phyloP scores from a whole-genome alignment of 495 filamentous ascomycete species.

The Penicillium argentinense region DNA sequence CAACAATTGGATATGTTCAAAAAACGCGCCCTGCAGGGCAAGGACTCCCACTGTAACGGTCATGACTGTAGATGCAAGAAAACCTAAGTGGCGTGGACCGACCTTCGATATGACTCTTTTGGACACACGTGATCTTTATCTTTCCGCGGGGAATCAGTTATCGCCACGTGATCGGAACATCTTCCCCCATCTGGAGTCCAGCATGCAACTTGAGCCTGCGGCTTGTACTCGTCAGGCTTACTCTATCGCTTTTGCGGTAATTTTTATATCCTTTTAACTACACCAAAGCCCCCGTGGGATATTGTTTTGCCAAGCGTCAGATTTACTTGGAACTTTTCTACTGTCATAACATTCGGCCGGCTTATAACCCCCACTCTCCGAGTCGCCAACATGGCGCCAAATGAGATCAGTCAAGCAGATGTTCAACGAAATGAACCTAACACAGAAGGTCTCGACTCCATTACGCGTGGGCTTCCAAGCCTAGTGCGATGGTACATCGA shows the following conservation, averaged over 20 bases:
- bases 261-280: too few species aligned
- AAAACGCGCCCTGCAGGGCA: slow-evolving; percentile 91
- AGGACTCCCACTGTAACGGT: slow-evolving; percentile 75
- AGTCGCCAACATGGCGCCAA: slow-evolving; percentile 12
- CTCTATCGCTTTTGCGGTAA: not conserved
- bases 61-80: slow-evolving; percentile 26
- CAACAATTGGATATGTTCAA: slow-evolving; percentile 81
- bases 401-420: slow-evolving; percentile 13
- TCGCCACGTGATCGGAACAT: slow-evolving; percentile 19
- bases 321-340: not conserved
- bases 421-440: slow-evolving; percentile 1
- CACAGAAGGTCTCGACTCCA: not conserved
- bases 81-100: not conserved
- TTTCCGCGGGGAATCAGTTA: slow-evolving; percentile 28
- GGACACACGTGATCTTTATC: slow-evolving; percentile 20
- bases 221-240: too few species aligned
- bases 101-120: slow-evolving; percentile 23
- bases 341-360: too few species aligned
- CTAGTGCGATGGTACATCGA: slow-evolving; percentile 47
- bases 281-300: too few species aligned
- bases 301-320: too few species aligned
- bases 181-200: slow-evolving; percentile 5
- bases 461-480: slow-evolving; percentile 13
- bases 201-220: too few species aligned
- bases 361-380: not conserved